These are phyloP conservation scores for Collybia sordida DNA, from an alignment of 768 basidiomycete species.

Conservation along the genomic window DNA sequence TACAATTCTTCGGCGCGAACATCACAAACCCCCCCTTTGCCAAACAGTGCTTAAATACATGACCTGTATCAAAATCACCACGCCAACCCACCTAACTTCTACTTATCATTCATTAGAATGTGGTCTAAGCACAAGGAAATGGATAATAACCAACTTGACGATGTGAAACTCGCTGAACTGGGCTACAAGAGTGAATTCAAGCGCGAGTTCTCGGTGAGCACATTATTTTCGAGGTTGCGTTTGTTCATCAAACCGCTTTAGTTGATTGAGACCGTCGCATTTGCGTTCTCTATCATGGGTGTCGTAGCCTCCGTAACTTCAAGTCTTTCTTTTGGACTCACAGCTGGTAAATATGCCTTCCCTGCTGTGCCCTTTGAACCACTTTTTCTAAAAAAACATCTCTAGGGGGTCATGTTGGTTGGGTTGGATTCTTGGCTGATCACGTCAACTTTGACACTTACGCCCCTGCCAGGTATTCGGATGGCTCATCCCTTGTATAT, in stretches of 20 bases:
- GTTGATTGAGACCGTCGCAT: slow-evolving; percentile 63
- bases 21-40: too few species aligned
- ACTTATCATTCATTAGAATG: too few species aligned
- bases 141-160: slow-evolving; percentile 29
- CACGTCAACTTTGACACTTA: too few species aligned
- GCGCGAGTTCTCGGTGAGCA: slow-evolving; percentile 67
- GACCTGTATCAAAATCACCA: too few species aligned
- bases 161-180: slow-evolving; percentile 58
- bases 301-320: slow-evolving; percentile 69
- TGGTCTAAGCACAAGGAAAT: too few species aligned
- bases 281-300: slow-evolving; percentile 73
- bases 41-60: too few species aligned
- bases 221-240: too few species aligned
- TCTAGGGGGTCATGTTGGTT: slow-evolving; percentile 66
- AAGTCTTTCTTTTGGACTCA: slow-evolving; percentile 61
- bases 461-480: slow-evolving; percentile 57
- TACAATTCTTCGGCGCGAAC: too few species aligned
- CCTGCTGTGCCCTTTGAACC: slow-evolving; percentile 11
- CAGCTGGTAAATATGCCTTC: slow-evolving; percentile 51
- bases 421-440: too few species aligned
- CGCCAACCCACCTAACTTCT: too few species aligned
- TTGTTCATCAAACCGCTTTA: slow-evolving; percentile 15
- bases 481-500: slow-evolving; percentile 70
- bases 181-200: slow-evolving; percentile 75
- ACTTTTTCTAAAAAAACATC: slow-evolving; percentile 15